A percentile compares a stretch with the other conserved stretches of the same genome.
Conservation (phyloP, 2,329 filamentous ascomycete species). For the Phyllosticta capitalensis region DNA sequence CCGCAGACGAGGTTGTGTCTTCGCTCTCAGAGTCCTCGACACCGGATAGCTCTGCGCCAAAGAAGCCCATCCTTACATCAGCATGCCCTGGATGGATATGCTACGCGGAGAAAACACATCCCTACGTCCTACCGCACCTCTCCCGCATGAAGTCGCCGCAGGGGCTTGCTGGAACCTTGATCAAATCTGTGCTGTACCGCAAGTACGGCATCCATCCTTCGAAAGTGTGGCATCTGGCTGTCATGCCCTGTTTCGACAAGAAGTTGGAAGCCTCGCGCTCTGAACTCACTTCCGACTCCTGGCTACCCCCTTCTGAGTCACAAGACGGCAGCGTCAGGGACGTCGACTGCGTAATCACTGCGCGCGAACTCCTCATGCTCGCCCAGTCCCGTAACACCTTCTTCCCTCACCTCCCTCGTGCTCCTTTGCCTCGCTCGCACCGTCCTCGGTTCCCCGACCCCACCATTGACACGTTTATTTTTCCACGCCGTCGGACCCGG, state of each 20-base stretch:
- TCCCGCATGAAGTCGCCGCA: conserved; percentile 91
- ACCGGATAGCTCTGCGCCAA: conserved; percentile 31
- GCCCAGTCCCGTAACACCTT: conserved; percentile 69
- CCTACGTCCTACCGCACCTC: conserved; percentile 82
- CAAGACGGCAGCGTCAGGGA: conserved; percentile 53
- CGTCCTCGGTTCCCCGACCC: conserved; percentile 62
- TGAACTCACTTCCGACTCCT: conserved; percentile 75
- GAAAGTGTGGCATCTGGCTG: conserved; percentile 84
- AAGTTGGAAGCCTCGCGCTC: conserved; percentile 92
- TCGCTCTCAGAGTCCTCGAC: conserved; percentile 22
- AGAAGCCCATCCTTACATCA: conserved; percentile 66
- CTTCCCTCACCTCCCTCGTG: conserved; percentile 62
- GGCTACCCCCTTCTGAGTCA: conserved; percentile 35
- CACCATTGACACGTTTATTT: conserved; percentile 62
- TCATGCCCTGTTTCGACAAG: conserved; percentile 99
- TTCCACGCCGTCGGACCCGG: conserved; percentile 40
- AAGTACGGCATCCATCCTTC: conserved; percentile 62
- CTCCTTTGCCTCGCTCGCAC: conserved; percentile 39
- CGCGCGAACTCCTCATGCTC: conserved; percentile 85
- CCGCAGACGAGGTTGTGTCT: conserved; percentile 37
- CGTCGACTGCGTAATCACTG: conserved; percentile 96
- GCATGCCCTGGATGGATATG: conserved; percentile 98
- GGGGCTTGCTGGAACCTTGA: conserved; percentile 76
- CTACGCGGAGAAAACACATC: conserved; percentile 97
- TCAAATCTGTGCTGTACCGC: conserved; percentile 77